Conservation (phyloP, 768 basidiomycete genomes). For the Punctularia strigosozonata region DNA sequence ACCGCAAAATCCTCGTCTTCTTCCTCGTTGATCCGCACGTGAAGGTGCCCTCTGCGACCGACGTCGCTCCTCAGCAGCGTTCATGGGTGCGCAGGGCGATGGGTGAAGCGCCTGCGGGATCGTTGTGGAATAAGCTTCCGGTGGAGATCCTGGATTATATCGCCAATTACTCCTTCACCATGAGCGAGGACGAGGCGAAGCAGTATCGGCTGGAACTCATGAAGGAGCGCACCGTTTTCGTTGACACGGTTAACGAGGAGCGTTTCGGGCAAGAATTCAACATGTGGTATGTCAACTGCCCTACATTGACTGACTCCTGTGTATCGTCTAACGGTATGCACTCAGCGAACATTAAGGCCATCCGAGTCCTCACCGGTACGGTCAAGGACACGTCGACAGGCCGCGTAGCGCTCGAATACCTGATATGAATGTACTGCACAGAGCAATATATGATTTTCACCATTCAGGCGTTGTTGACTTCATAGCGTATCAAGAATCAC, state of each 20-base stretch:
- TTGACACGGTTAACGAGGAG: not conserved
- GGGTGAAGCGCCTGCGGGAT: not conserved
- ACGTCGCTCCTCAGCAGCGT: slow-evolving; percentile 13
- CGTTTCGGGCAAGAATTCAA: not conserved
- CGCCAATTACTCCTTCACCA: slow-evolving; percentile 9
- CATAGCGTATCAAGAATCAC: slow-evolving; percentile 6
- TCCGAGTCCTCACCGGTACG: no score
- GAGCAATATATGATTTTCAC: slow-evolving; percentile 7
- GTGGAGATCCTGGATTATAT: slow-evolving; percentile 16
- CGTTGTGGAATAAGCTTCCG: slow-evolving; percentile 12
- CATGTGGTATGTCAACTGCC: no score
- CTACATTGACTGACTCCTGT: no score
- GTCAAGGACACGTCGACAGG: no score
- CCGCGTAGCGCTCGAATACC: no score
- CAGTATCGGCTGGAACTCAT: slow-evolving; percentile 19
- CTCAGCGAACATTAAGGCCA: no score
- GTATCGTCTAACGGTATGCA: no score
- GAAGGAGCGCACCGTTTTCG: slow-evolving; percentile 4
- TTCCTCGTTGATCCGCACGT: slow-evolving; percentile 23
- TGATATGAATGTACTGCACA: no score
- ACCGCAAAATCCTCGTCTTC: slow-evolving; percentile 28
- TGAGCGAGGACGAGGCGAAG: slow-evolving; percentile 18
- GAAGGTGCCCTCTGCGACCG: slow-evolving; percentile 7
- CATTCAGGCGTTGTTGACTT: slow-evolving; percentile 3
- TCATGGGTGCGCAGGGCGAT: slow-evolving; percentile 7